These are phyloP conservation scores for Mycena polygramma DNA, from an alignment of 768 basidiomycete species.

Conservation along the genomic window DNA sequence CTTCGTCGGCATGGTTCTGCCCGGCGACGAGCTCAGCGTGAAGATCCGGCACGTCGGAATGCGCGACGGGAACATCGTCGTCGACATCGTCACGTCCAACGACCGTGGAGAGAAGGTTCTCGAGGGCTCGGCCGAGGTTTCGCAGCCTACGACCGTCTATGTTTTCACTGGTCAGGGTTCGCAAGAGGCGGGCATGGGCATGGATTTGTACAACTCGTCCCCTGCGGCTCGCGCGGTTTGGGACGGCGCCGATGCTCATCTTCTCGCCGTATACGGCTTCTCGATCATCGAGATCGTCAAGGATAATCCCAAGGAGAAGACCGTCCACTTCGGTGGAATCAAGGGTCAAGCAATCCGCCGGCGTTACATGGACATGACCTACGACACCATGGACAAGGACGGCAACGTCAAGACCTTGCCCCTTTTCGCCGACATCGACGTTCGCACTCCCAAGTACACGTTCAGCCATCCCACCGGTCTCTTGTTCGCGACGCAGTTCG, in stretches of 20 bases:
- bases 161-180: constrained; percentile 99
- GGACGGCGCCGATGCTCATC: constrained; percentile 95
- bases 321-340: constrained; percentile 98
- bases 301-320: constrained; percentile 98
- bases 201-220: constrained; percentile 95
- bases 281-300: constrained; percentile 99
- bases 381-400: constrained; percentile 97
- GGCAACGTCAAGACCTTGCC: constrained; percentile 96
- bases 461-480: constrained; percentile 97
- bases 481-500: constrained; percentile 98
- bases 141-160: constrained; percentile 92
- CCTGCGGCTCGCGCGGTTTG: constrained; percentile 97
- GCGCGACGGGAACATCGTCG: constrained; percentile 93
- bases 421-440: constrained; percentile 95
- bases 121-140: constrained; percentile 92
- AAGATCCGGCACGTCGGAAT: constrained; percentile 92
- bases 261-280: constrained; percentile 96
- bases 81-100: constrained; percentile 90
- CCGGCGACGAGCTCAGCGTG: constrained; percentile 88
- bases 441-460: constrained; percentile 96
- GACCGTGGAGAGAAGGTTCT: constrained; percentile 91
- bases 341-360: constrained; percentile 98
- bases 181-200: constrained; percentile 98
- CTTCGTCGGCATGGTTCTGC: constrained; percentile 98
- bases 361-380: constrained; percentile 99